These are phyloP conservation scores for Syncephalis plumigaleata DNA, from an alignment of 371 early-diverging fungal genomes.

Conservation along the genomic window DNA sequence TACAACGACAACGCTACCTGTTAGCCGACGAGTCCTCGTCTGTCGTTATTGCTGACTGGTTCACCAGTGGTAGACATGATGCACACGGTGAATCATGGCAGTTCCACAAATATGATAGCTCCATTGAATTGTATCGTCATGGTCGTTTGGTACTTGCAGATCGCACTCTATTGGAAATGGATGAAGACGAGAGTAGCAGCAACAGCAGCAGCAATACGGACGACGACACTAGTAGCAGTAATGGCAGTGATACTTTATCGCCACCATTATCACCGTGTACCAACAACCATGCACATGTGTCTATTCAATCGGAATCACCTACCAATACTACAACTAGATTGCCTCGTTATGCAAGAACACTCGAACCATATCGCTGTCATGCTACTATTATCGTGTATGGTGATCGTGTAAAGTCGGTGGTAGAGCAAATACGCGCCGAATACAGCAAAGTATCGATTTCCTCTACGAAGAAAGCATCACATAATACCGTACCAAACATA, in stretches of 20 bases:
- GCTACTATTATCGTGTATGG: slow-evolving; percentile 19
- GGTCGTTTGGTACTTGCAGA: neutral
- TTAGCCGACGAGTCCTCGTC: slow-evolving; percentile 20
- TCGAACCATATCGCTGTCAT: slow-evolving; percentile 15
- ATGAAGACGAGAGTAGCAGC: no score
- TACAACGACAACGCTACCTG: slow-evolving; percentile 33
- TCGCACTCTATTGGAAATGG: no score
- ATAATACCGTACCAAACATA: neutral
- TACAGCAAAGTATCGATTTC: slow-evolving; percentile 10
- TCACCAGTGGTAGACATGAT: slow-evolving; percentile 43
- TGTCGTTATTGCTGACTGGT: slow-evolving; percentile 52
- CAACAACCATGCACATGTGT: no score
- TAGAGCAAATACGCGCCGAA: slow-evolving; percentile 3
- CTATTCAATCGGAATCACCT: no score
- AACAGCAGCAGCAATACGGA: no score
- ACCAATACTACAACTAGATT: no score
- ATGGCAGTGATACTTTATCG: no score
- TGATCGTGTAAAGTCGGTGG: slow-evolving; percentile 7
- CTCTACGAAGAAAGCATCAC: neutral
- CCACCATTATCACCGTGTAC: no score
- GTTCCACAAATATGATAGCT: slow-evolving; percentile 13
- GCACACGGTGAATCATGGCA: slow-evolving; percentile 34
- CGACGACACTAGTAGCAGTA: no score
- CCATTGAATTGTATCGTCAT: neutral
- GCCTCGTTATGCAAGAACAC: no score